Evolutionary conservation across 805 yeast genomes (phyloP), one percentile per base, ranked within the genome.

Genomic region (Spencermartinsiella europaea): DNA sequence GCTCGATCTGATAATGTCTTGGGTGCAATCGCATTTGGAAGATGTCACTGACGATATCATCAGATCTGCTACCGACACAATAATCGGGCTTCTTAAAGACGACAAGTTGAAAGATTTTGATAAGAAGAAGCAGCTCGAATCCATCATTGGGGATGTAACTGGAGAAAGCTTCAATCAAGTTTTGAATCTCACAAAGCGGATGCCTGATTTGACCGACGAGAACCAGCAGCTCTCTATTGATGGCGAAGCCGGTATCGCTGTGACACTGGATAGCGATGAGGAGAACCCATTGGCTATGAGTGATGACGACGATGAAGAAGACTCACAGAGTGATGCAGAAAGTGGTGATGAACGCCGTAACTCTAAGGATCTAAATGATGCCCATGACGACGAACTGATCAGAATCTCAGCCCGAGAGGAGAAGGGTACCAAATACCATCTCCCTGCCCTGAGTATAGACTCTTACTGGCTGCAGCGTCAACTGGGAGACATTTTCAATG

Each of bases 11-110:
- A 69, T 88, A n/a, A 65, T 83, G 49, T 62, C 75, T 0, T 79
- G 85, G 79, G 76, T 85, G 3, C 71, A 75, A 4, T 61, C 67
- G 2, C 68, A 71, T 15, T 64, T 85, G 34, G 84, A 82, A 10
- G 97, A 89, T 61, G 77, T 85, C n/a, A 78, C 90, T 5, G 88
- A 84, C 46, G 85, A 80, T 37, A 76, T 80, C 1, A 72, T 88
- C 2, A 61, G 80, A 17, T 82, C 93, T 2, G 85, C 89, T 3
- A 44, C 51, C 1, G 93, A 85, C 60, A 68, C 81, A 2, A 59
- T 81, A 0, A 55, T 86, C 34, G 83, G 76, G 51, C 64, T 74
- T 1, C 56, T 84, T 49, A 80, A 76, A 54, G 69, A 71, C 42
- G 79, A 72, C 1, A 67, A 63, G 1, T 47, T 64, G 0, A 63